Base-by-base conservation (phyloP, 176 grass and related monocot species). In the Pharus latifolius region DNA sequence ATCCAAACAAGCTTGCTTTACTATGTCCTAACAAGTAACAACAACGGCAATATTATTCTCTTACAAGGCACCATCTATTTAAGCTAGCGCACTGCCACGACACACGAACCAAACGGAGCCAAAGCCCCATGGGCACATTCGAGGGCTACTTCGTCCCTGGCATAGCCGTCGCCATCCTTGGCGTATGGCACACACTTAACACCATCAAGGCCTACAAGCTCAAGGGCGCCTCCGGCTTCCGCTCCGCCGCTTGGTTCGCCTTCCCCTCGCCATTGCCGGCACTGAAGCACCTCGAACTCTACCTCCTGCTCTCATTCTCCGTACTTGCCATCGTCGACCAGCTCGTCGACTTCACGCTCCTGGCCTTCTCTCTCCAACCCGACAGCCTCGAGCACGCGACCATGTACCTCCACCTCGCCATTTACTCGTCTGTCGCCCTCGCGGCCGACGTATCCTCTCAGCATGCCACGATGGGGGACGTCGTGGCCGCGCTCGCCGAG, bases 341-440 rank as follows among this genome's bases (percentile, higher is more conserved):
- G 79, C 65, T 96, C 67, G 49, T 91, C 31, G 78, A 87, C 73
- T 53, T 86, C 67, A 82, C 85, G 0, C 54, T 76, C 46, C 72
- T 91, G 60, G 78, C 82, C 72, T 75, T 88, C 50, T 50, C 79
- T 2, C 70, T 81, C 67, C 72, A 78, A 3, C 78, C 82, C 18
- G 70, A 83, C 54, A 88, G 72, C 52, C 87, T 88, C 68, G 92
- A 96, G 80, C 92, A 96, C 51, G 85, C 85, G 72, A 88, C 92
- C 75, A 96, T 96, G 85, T 96, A 88, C 77, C 75, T 96, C 62
- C 92, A 96, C 55, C 75, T 96, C 51, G 75, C 79, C 7, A 56
- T 96, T 20, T 96, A 96, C 63, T 43, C 82, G 10, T 72, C 83
- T 0, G 81, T 84, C 27, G 82, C 88, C 14, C 78, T 96, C 2